A percentile compares a stretch with the other conserved stretches of the same genome.
Conservation (phyloP, 164 flowering plant species). For the Annona squamosa region DNA sequence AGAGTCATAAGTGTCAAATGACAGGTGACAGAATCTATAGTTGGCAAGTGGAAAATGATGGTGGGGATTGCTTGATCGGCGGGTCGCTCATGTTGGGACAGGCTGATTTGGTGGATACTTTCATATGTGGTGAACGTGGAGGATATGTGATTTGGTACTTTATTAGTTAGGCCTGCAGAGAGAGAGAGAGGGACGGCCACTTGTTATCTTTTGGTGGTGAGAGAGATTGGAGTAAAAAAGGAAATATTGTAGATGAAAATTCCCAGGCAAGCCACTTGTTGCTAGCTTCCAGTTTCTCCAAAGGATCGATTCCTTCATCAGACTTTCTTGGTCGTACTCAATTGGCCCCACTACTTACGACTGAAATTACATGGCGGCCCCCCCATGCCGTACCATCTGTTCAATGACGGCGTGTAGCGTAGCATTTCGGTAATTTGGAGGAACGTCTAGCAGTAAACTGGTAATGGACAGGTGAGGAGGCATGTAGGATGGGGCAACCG, state of each 20-base stretch:
- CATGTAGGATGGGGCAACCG: conserved; percentile 9
- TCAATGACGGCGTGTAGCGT: background rate
- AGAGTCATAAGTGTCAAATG: background rate
- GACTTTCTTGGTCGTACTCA: background rate
- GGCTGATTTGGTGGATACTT: background rate
- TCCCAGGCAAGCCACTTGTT: conserved; percentile 28
- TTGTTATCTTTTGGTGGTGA: too few species aligned
- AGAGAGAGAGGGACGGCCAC: background rate
- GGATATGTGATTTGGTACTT: conserved; percentile 11
- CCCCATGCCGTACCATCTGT: background rate
- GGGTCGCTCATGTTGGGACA: background rate
- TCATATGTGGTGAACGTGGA: background rate
- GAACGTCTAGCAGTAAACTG: background rate
- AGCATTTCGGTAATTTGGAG: conserved; percentile 6
- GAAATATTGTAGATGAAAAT: background rate
- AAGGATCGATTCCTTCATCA: conserved; percentile 8
- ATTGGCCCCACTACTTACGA: conserved; percentile 2
- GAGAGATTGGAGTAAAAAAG: too few species aligned
- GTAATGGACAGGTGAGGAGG: conserved; percentile 1
- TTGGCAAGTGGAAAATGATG: background rate
- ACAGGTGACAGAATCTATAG: background rate
- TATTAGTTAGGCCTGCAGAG: conserved; percentile 33
- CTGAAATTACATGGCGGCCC: background rate
- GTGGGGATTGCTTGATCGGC: background rate
- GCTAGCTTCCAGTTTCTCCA: conserved; percentile 22